Evolutionary conservation across 2,329 filamentous ascomycete genomes (phyloP), one percentile per base, ranked within the genome.

Genomic region (Samsoniella hepiali): DNA sequence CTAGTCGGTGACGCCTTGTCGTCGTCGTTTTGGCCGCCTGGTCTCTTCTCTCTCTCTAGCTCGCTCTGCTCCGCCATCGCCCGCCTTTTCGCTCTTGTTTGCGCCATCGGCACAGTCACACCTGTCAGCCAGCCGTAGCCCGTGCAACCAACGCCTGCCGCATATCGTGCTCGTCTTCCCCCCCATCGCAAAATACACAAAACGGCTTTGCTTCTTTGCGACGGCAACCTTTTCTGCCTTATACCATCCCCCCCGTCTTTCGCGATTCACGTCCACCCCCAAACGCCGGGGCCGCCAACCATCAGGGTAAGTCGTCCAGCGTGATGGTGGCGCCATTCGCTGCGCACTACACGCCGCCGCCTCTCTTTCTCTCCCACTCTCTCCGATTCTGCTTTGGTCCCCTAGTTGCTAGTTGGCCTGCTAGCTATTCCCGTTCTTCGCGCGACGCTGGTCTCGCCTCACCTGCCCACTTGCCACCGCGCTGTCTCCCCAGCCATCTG

Each of bases 1-100:
- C 44, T 47, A 51, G 58, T 59, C 58, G 58, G 58, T 60, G 58
- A 60, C 58, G 58, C 58, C 58, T 60, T 53, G 47, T 42, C 32
- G 13, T 60, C 47, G 27, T 36, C 58, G 47, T 29, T 53, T 51
- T 60, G 56, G 56, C 53, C 49, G 31, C 51, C 34, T 38, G 17
- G 34, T 27, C 55, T 27, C 38, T 17, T 42, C n/a, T 22, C 47
- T 32, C 47, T 50, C 11, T 13, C 47, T 31, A 6, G 7, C 47
- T 31, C 47, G 10, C 27, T 32, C 22, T 32, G 17, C 42, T 58
- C 56, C 56, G 56, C 44, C 56, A 50, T 58, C 56, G 56, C 56
- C 44, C 56, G 42, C 56, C 56, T 49, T 36, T 49, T 27, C 11
- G 10, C 38, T 57, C 40, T 57, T 57, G 55, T 57, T 60, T 60